Conservation (phyloP, 1,139 yeast genomes). For the Cylindricascospora bacillispora region DNA sequence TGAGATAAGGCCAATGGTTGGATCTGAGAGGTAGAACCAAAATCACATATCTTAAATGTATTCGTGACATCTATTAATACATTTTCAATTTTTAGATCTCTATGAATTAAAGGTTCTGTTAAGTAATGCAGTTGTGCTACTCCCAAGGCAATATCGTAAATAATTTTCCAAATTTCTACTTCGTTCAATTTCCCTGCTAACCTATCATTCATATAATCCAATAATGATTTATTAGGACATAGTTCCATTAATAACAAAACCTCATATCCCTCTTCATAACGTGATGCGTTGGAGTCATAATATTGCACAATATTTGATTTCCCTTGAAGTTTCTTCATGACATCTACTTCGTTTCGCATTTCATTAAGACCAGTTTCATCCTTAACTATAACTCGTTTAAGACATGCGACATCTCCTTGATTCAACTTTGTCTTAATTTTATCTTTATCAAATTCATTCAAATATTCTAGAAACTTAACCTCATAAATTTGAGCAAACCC, state of each 20-base stretch:
- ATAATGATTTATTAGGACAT: constrained; percentile 74
- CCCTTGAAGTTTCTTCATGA: constrained; percentile 73
- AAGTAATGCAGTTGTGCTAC: constrained; percentile 81
- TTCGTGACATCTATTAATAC: constrained; percentile 68
- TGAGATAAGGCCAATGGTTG: constrained; percentile 29
- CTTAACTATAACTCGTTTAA: constrained; percentile 66
- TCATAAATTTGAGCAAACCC: constrained; percentile 74
- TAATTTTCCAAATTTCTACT: constrained; percentile 66
- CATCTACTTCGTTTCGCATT: constrained; percentile 68
- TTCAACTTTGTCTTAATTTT: constrained; percentile 6
- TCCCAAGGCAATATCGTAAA: constrained; percentile 73
- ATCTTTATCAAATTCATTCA: constrained; percentile 15
- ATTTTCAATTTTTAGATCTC: constrained; percentile 93
- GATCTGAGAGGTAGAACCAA: constrained; percentile 78
- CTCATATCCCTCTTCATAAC: constrained; percentile 49
- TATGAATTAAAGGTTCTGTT: constrained; percentile 69
- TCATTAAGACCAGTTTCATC: constrained; percentile 56
- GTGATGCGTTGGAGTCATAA: constrained; percentile 90
- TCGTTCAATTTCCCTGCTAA: constrained; percentile 71
- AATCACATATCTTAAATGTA: constrained; percentile 77
- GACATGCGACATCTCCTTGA: constrained; percentile 41
- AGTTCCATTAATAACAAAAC: constrained; percentile 88
- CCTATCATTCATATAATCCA: constrained; percentile 88
- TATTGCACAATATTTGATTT: constrained; percentile 73
- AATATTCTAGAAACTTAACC: constrained; percentile 29